phyloP scores from a whole-genome alignment of 2,329 filamentous ascomycete species.

The Neonectria sp. region DNA sequence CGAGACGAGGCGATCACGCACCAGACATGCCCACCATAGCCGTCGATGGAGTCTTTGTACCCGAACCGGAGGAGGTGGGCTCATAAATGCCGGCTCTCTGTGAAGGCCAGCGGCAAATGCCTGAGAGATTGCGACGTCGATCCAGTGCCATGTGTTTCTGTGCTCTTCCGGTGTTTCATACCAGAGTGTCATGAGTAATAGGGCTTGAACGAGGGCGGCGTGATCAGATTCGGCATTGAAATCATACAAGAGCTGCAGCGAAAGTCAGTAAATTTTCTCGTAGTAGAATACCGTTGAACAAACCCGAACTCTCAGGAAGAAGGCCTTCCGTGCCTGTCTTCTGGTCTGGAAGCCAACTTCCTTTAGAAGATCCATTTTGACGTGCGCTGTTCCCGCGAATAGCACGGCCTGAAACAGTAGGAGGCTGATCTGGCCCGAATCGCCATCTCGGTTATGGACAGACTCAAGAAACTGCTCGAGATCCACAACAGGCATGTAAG shows the following conservation, averaged over 20 bases:
- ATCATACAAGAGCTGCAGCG: slow-evolving; percentile 82
- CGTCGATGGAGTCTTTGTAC: slow-evolving; percentile 88
- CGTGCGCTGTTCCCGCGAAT: slow-evolving; percentile 90
- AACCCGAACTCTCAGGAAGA: slow-evolving; percentile 89
- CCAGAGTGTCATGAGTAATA: slow-evolving; percentile 95
- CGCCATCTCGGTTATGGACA: slow-evolving; percentile 76
- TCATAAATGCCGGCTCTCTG: slow-evolving; percentile 81
- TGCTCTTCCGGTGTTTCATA: slow-evolving; percentile 96
- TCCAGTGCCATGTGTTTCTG: slow-evolving; percentile 98
- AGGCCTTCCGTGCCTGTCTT: slow-evolving; percentile 85
- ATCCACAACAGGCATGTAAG: slow-evolving; percentile 85
- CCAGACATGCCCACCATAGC: slow-evolving; percentile 98
- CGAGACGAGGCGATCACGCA: slow-evolving; percentile 91
- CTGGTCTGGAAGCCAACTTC: slow-evolving; percentile 83
- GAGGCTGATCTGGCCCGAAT: slow-evolving; percentile 80
- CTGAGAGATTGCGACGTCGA: slow-evolving; percentile 92
- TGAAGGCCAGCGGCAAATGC: slow-evolving; percentile 94
- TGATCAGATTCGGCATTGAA: slow-evolving; percentile 94
- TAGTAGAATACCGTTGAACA: slow-evolving; percentile 51
- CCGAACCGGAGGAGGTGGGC: slow-evolving; percentile 73
- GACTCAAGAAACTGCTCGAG: slow-evolving; percentile 70
- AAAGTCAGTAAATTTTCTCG: slow-evolving; percentile 3
- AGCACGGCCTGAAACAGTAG: slow-evolving; percentile 93
- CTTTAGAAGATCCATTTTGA: slow-evolving; percentile 81
- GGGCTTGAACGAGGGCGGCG: slow-evolving; percentile 86